A percentile compares a stretch with the other conserved stretches of the same genome.
Evolutionary conservation across 495 filamentous ascomycete genomes (phyloP).

Genomic region (Neurospora terricola): DNA sequence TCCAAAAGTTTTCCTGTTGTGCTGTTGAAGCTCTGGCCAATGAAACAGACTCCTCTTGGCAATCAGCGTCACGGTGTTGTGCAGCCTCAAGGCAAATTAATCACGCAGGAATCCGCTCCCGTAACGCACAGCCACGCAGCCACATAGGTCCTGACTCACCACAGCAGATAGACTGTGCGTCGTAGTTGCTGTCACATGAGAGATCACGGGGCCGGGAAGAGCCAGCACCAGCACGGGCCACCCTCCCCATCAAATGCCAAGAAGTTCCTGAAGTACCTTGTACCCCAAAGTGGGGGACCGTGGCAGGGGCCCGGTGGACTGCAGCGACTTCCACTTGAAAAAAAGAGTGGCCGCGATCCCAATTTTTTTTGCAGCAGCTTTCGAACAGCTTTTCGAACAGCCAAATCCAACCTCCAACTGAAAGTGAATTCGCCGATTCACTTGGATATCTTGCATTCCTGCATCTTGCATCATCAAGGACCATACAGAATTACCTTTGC

Average conservation of each 20-base stretch:
- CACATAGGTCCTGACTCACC: background rate
- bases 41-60: background rate
- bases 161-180: background rate
- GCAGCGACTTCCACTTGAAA: background rate
- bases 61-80: background rate
- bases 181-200: background rate
- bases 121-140: background rate
- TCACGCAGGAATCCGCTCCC: background rate
- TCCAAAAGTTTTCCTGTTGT: background rate
- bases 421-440: background rate
- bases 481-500: background rate
- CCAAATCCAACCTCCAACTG: background rate
- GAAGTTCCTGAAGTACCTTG: background rate
- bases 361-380: constrained; percentile 14
- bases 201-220: background rate
- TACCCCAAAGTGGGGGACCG: background rate
- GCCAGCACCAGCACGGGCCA: background rate
- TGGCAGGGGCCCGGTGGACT: background rate
- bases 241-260: background rate
- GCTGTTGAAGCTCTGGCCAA: background rate
- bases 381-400: background rate
- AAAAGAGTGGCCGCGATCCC: constrained; percentile 11
- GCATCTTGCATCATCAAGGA: background rate
- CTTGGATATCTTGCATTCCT: background rate
- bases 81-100: background rate